Evolutionary conservation across 495 filamentous ascomycete genomes (phyloP).

Genomic region (Penicillium verhagenii): DNA sequence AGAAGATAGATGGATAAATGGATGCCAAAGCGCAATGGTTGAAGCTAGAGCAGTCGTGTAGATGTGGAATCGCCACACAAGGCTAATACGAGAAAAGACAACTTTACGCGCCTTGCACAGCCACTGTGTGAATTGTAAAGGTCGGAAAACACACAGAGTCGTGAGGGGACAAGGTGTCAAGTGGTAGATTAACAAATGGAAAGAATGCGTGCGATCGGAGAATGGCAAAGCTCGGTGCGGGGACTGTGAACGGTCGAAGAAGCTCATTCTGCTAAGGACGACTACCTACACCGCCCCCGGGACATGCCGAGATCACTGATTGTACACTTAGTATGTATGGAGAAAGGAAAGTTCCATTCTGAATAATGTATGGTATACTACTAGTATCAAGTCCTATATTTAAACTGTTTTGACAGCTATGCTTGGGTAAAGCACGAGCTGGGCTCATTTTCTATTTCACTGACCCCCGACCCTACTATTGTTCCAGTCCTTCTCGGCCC

Average conservation of each 20-base stretch:
- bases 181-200: conserved; percentile 6
- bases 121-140: conserved; percentile 13
- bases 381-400: no score
- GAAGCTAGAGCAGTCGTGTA: conserved; percentile 4
- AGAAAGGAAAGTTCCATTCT: no score
- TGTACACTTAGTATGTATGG: no score
- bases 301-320: no score
- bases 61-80: conserved; percentile 18
- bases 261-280: conserved; percentile 22
- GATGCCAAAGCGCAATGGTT: neutral
- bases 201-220: conserved; percentile 5
- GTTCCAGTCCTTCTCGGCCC: neutral
- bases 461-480: neutral
- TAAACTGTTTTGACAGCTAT: no score
- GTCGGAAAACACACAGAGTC: conserved; percentile 4
- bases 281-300: conserved; percentile 6
- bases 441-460: neutral
- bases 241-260: conserved; percentile 5
- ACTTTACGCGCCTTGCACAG: conserved; percentile 16
- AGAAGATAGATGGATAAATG: neutral
- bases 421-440: neutral
- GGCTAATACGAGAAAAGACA: conserved; percentile 13
- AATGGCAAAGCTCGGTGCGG: conserved; percentile 12
- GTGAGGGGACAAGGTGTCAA: neutral
- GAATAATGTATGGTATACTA: no score